Percentiles rank a stretch among this genome's conserved stretches.
Evolutionary conservation across 768 basidiomycete genomes (phyloP).

Genomic region (Hygrophorus russula): DNA sequence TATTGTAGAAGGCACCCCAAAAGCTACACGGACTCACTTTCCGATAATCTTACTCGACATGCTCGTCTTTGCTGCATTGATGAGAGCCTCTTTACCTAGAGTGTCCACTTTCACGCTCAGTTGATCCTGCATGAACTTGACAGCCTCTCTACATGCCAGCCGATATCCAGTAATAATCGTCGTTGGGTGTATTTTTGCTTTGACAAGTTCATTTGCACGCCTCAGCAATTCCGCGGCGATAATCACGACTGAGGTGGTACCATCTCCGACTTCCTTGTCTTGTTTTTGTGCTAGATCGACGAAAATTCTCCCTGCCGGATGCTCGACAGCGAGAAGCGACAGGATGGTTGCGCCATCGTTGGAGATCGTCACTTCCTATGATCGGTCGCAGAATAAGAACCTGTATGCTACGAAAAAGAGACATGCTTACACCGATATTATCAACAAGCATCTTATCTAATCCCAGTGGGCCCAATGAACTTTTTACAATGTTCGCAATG

Average conservation of each 20-base stretch:
- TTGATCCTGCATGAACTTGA: slow-evolving; percentile 97
- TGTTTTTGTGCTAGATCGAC: slow-evolving; percentile 98
- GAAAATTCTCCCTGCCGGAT: slow-evolving; percentile 94
- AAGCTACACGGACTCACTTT: slow-evolving; percentile 46
- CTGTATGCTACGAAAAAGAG: background rate
- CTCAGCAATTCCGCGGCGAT: slow-evolving; percentile 95
- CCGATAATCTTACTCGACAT: slow-evolving; percentile 99
- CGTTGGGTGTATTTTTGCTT: slow-evolving; percentile 97
- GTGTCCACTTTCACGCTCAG: slow-evolving; percentile 88
- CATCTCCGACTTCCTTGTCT: slow-evolving; percentile 98
- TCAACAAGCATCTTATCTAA: slow-evolving; percentile 97
- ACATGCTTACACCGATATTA: slow-evolving; percentile 79
- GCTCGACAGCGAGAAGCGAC: slow-evolving; percentile 84
- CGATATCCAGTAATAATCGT: slow-evolving; percentile 99
- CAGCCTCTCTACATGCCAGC: slow-evolving; percentile 93
- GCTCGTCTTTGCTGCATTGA: slow-evolving; percentile 96
- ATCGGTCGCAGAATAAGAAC: slow-evolving; percentile 1
- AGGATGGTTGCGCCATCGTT: slow-evolving; percentile 99
- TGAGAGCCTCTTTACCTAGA: slow-evolving; percentile 82
- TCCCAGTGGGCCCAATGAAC: slow-evolving; percentile 88
- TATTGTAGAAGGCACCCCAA: background rate
- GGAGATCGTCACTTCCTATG: slow-evolving; percentile 95
- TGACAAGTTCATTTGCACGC: slow-evolving; percentile 95
- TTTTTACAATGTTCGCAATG: slow-evolving; percentile 96
- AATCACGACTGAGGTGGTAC: slow-evolving; percentile 97